These are phyloP conservation scores for Quercus engelmannii DNA, from an alignment of 306 rosid species.

Conservation along the genomic window DNA sequence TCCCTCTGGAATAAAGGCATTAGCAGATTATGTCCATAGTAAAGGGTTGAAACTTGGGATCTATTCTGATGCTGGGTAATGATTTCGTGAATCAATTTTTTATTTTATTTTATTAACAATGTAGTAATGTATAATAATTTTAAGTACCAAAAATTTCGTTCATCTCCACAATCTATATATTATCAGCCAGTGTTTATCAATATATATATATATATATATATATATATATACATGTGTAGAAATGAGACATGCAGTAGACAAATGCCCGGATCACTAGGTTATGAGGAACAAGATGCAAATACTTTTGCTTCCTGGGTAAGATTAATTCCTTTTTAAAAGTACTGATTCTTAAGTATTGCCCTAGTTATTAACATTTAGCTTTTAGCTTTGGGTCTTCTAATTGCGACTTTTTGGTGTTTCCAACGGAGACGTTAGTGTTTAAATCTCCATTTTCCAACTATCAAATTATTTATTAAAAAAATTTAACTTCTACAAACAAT, in stretches of 20 bases:
- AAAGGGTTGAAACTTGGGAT: slow-evolving; percentile 74
- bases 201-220: too few species aligned
- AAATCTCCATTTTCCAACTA: too few species aligned
- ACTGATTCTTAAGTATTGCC: background rate
- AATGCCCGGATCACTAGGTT: slow-evolving; percentile 78
- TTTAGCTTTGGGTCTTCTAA: too few species aligned
- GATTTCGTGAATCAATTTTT: background rate
- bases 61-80: slow-evolving; percentile 81
- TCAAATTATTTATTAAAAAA: too few species aligned
- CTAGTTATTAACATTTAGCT: background rate
- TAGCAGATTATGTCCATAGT: slow-evolving; percentile 72
- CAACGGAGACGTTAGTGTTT: too few species aligned
- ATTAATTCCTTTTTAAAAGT: background rate
- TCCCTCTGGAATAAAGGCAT: slow-evolving; percentile 71
- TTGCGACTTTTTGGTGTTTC: too few species aligned
- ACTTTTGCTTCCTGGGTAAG: slow-evolving; percentile 80
- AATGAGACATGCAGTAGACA: slow-evolving; percentile 54
- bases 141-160: too few species aligned
- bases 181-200: too few species aligned
- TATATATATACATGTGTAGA: slow-evolving; percentile 22
- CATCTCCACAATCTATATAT: too few species aligned
- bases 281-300: slow-evolving; percentile 74
- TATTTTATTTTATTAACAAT: too few species aligned
- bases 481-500: background rate
- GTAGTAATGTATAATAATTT: too few species aligned